phyloP scores from a whole-genome alignment of 1,284 basidiomycete species.

The Sporisorium graminicola region DNA sequence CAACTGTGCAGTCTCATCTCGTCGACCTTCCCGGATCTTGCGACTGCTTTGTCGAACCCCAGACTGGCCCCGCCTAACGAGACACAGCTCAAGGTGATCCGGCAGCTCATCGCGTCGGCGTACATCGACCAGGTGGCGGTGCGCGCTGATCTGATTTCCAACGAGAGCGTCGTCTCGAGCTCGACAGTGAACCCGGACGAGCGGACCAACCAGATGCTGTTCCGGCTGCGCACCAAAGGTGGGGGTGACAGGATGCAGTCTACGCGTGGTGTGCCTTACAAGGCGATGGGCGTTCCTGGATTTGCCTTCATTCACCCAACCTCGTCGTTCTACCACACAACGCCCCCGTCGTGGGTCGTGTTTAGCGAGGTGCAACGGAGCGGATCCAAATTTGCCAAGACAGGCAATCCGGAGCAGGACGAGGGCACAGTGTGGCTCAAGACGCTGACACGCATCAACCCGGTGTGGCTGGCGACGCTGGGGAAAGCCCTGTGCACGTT shows the following conservation, averaged over 20 bases:
- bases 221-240: slow-evolving; percentile 59
- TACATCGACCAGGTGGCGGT: slow-evolving; percentile 97
- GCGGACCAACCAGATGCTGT: slow-evolving; percentile 39
- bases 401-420: slow-evolving; percentile 14
- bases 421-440: slow-evolving; percentile 56
- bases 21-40: slow-evolving; percentile 29
- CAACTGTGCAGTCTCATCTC: slow-evolving; percentile 74
- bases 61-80: slow-evolving; percentile 57
- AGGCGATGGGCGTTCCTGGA: slow-evolving; percentile 79
- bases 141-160: slow-evolving; percentile 81
- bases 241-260: slow-evolving; percentile 79
- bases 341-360: slow-evolving; percentile 87
- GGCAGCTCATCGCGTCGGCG: slow-evolving; percentile 87
- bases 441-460: slow-evolving; percentile 76
- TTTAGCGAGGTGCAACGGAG: slow-evolving; percentile 76
- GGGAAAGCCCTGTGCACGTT: slow-evolving; percentile 87
- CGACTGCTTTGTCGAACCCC: slow-evolving; percentile 40
- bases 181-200: slow-evolving; percentile 30
- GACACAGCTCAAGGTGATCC: slow-evolving; percentile 84
- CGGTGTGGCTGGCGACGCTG: slow-evolving; percentile 86
- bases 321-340: slow-evolving; percentile 79
- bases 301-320: slow-evolving; percentile 95
- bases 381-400: slow-evolving; percentile 67
- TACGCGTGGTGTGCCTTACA: slow-evolving; percentile 85
- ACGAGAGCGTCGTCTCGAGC: slow-evolving; percentile 34